Evolutionary conservation across 23 red algal species (phyloP), one percentile per base, ranked within the genome.

Genomic region (Gracilaria vermiculophylla): DNA sequence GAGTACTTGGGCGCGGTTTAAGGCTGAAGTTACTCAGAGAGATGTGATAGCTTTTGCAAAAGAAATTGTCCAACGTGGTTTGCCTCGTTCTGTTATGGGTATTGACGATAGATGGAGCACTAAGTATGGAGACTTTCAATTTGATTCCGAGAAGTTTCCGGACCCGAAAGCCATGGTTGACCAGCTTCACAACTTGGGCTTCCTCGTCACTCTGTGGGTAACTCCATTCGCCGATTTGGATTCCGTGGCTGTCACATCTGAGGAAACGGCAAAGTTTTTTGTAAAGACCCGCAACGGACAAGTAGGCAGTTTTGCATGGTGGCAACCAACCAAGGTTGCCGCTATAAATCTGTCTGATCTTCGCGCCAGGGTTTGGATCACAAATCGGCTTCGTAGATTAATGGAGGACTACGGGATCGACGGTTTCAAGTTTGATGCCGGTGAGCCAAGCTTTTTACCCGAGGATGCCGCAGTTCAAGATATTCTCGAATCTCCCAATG

Each of bases 381-480:
- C 88, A 14, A 25, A 37, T 43, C 39, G 78, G 48, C 90, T 97
- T 47, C 87, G 80, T n/a, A 32, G 15, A 44, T 64, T 97, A 33
- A 76, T 74, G 52, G 76, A 64, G 14, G 85, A 92, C 7, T 91
- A 88, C 76, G 95, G 95, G 19, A 56, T 97, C 15, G 95, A 97
- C 72, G 95, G 95, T 54, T 97, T 97, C 71, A 97, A 97, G 74
- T 97, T 97, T 83, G 95, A 97, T 85, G 95, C 88, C 14, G 95
- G 95, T 15, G 95, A 97, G 62, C 85, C 89, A 17, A 83, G 89
- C 81, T 97, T 97, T 67, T 53, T 97, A 50, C 95, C 95, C 17
- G 51, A 64, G 41, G 66, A 83, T 23, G 62, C 78, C 19, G 47
- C 52, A 56, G 17, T 88, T 67, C 80, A 89, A 37, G 85, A 85